Evolutionary conservation across 208 protist genomes (phyloP), one percentile per base, ranked within the genome.

Genomic region (Wallacemonas sp.): DNA sequence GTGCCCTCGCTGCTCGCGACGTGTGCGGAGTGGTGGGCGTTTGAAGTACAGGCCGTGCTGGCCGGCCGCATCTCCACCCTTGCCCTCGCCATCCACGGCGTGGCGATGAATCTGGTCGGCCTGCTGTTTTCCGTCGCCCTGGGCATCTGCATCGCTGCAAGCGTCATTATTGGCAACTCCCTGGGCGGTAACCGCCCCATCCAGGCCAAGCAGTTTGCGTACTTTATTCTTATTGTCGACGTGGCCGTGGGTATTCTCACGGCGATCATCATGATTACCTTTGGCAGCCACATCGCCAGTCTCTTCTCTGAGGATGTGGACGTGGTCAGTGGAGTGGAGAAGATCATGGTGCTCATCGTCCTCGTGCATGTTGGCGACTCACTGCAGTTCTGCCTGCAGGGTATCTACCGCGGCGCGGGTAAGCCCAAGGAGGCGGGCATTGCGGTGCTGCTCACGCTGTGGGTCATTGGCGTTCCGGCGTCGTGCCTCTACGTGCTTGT

Each of bases 11-110:
- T 88, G 2, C 44, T 93, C 12, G 71, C 78, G 17, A 81, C 81
- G 14, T 88, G 83, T 58, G 70, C 83, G 32, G 87, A 93, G 68
- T 93, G 83, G 81, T 93, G 83, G 80, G 78, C 79, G 9, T 93
- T 93, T 56, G 78, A 90, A 62, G 63, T 90, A 16, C 78, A 89
- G 46, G 78, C 73, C 6, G 71, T 86, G 12, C 78, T 93, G 12
- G 81, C 83, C 1, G 43, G 70, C 5, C 26, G 41, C 4, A 84
- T 90, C 36, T 85, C 72, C 6, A 46, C 76, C 11, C 23, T 68
- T 16, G 75, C 83, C 11, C 61, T 91, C 29, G 81, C 79, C 12
- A 66, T 89, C 47, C 68, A 84, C 71, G 78, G 78, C 49, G 76
- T 89, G 2, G 58, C 61, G 8, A 88, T 91, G 80, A 91, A 80